Percentiles rank a stretch among this genome's conserved stretches.
phyloP scores from a whole-genome alignment of 805 yeast species.

The Metschnikowia vanudenii region DNA sequence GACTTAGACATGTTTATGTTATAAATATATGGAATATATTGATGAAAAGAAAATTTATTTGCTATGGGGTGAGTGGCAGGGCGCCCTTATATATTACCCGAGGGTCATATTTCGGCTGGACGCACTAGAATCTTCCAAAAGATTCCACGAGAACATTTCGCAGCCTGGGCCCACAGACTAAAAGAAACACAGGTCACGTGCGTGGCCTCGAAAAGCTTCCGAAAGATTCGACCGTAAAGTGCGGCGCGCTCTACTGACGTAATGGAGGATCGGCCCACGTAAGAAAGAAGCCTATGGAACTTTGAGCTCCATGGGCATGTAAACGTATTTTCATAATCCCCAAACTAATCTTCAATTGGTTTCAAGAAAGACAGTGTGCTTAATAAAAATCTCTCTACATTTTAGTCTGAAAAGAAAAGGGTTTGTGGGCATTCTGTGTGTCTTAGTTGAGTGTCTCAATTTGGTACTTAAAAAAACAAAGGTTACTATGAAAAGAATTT shows the following conservation, averaged over 20 bases:
- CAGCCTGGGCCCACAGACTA: slow-evolving; percentile 7
- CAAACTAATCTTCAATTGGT: no score
- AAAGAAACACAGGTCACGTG: background rate
- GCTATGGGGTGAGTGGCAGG: background rate
- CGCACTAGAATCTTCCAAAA: slow-evolving; percentile 19
- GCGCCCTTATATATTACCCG: slow-evolving; percentile 6
- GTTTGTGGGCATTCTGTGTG: no score
- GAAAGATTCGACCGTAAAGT: background rate
- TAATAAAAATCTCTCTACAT: no score
- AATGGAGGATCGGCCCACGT: background rate
- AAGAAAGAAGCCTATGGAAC: background rate
- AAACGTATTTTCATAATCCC: no score
- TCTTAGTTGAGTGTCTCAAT: no score
- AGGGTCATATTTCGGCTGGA: slow-evolving; percentile 1
- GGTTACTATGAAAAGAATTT: no score
- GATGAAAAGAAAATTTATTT: slow-evolving; percentile 6
- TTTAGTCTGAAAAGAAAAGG: no score
- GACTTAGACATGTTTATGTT: slow-evolving; percentile 27
- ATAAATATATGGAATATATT: background rate
- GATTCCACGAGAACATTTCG: slow-evolving; percentile 16
- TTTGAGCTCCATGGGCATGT: no score
- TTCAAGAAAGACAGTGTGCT: no score
- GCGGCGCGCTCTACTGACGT: slow-evolving; percentile 5
- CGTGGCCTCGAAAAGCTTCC: background rate
- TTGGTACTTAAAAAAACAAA: no score